Percentiles rank a stretch among this genome's conserved stretches.
phyloP scores from a whole-genome alignment of 495 filamentous ascomycete genomes.

The Podospora appendiculata region DNA sequence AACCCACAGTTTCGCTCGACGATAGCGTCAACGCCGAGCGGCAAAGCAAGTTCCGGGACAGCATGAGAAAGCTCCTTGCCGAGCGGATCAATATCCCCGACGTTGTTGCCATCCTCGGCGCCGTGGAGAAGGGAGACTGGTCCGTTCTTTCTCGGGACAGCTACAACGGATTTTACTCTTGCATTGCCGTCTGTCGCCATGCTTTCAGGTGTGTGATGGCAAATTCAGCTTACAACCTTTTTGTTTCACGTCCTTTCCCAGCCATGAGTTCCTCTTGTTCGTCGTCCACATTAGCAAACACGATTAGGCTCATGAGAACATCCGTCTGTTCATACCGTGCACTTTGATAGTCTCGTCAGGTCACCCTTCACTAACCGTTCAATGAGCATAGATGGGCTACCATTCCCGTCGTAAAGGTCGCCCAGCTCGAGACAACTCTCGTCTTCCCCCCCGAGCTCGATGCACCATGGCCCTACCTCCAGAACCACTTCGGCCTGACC shows the following conservation, averaged over 20 bases:
- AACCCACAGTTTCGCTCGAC: slow-evolving; percentile 13
- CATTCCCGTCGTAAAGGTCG: slow-evolving; percentile 32
- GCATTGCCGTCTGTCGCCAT: slow-evolving; percentile 28
- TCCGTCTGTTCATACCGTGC: too few species aligned
- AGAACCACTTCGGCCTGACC: slow-evolving; percentile 24
- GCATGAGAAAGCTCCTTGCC: slow-evolving; percentile 7
- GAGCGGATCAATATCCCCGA: slow-evolving; percentile 16
- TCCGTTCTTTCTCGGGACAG: slow-evolving; percentile 17
- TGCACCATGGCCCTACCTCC: slow-evolving; percentile 30
- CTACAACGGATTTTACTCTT: slow-evolving; percentile 33
- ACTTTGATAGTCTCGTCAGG: too few species aligned
- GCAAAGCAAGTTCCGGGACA: not conserved
- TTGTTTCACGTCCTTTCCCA: too few species aligned
- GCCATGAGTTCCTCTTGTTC: not conserved
- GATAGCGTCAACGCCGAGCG: slow-evolving; percentile 10
- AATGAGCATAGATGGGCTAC: slow-evolving; percentile 28
- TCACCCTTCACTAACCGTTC: too few species aligned
- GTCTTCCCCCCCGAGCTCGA: slow-evolving; percentile 28
- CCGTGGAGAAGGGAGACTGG: slow-evolving; percentile 19
- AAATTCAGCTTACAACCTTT: not conserved
- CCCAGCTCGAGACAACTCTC: slow-evolving; percentile 31
- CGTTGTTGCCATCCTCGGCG: slow-evolving; percentile 16
- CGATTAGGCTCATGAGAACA: too few species aligned
- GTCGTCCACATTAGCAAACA: too few species aligned
- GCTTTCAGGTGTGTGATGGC: slow-evolving; percentile 20